Evolutionary conservation across 805 yeast species (phyloP).

Genomic region (Nakazawaea populi): DNA sequence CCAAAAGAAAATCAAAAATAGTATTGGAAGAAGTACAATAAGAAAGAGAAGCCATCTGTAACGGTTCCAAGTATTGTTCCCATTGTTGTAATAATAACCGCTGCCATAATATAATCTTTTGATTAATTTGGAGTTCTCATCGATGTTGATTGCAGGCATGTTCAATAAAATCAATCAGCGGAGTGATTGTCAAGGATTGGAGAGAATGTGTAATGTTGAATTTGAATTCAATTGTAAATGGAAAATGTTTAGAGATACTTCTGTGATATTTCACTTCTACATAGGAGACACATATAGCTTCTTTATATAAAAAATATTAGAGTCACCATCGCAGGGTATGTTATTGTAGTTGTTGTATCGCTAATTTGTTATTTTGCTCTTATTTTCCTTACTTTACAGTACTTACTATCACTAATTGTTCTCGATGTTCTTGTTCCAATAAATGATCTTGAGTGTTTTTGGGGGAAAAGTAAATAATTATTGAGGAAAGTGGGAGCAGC

Average conservation of each 20-base stretch:
- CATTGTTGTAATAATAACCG: neutral
- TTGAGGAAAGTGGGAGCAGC: too few species aligned
- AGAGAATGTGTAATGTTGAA: neutral
- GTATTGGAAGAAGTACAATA: conserved; percentile 3
- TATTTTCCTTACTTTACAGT: too few species aligned
- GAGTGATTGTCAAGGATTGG: neutral
- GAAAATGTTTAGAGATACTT: neutral
- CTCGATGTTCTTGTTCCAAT: too few species aligned
- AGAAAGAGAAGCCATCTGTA: conserved; percentile 9
- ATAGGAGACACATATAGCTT: too few species aligned
- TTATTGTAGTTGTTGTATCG: too few species aligned
- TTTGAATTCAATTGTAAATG: neutral
- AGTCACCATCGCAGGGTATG: too few species aligned
- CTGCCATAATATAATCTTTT: neutral
- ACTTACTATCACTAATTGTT: too few species aligned
- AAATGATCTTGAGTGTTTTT: too few species aligned
- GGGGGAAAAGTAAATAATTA: too few species aligned
- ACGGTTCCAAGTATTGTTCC: neutral
- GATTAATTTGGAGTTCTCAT: neutral
- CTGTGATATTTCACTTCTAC: too few species aligned
- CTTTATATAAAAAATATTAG: too few species aligned
- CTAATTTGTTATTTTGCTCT: neutral
- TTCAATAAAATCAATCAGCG: neutral
- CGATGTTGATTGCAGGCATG: conserved; percentile 4
- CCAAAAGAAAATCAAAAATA: neutral